Evolutionary conservation across 129 eudicot species (phyloP), one percentile per base, ranked within the genome.

Genomic region (Arctium minus): DNA sequence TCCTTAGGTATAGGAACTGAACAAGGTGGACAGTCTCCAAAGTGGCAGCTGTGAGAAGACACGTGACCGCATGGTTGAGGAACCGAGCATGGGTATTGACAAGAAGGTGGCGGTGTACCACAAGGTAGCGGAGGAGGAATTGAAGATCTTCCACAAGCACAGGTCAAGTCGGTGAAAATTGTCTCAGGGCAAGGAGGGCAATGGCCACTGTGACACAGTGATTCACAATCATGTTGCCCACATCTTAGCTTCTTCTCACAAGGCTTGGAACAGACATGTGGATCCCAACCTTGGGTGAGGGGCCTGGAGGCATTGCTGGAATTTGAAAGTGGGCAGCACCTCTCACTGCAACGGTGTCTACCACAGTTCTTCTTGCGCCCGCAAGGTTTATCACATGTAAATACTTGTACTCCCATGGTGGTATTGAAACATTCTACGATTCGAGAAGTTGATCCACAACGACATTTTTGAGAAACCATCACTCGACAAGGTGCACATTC

Each of bases 101-200:
- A 96, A 3, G 99, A 93, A 17, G 99, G 99, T 2, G 90, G 87
- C 29, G 98, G 97, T 2, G 97, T 96, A 50, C 99, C 99, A 74
- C 99, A 96, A 13, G 98, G 98, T 18, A 90, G 87, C 7, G 99
- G 99, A 18, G 99, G 99, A 32, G 97, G 98, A 40, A 96, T 91
- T 37, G 99, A 91, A 44, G 99, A 93, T 78, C 94, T 87, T 42
- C 97, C 98, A 70, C 99, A 96, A 6, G 99, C 97, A 83, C 99
- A 96, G 1, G 99, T 88, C 82, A 96, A 80, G 69, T 96, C 99
- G 1, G 87, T 88, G 73, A 96, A 96, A n/a, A 93, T 93, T 5
- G 97, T 93, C 81, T 96, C 99, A n/a, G 89, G 88, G 85, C 99
- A 96, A 39, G 97, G 95, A 82, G 99, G 97, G 73, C 99, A 96